Conservation (phyloP, 345 rosid genomes). For the Raphanus sativus region DNA sequence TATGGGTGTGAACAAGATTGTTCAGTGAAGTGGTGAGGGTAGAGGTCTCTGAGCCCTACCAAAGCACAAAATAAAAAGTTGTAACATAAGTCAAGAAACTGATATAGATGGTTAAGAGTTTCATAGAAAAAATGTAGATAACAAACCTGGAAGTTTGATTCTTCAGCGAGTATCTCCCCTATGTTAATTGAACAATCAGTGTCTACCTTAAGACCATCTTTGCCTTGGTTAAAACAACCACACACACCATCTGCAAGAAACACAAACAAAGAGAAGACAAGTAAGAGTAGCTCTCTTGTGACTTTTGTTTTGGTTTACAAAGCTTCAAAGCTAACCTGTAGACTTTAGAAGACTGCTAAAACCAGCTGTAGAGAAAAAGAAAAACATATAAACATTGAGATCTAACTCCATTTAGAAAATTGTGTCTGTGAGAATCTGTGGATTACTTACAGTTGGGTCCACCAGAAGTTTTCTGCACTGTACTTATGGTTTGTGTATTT, state of each 20-base stretch:
- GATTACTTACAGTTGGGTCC: conserved; percentile 19
- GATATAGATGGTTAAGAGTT: neutral
- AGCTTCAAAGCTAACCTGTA: conserved; percentile 26
- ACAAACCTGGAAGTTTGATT: conserved; percentile 25
- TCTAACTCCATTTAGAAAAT: neutral
- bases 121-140: neutral
- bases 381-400: conserved; percentile 14
- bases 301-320: conserved; percentile 1
- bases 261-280: conserved; percentile 14
- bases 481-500: conserved; percentile 14
- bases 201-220: conserved; percentile 33
- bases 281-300: conserved; percentile 9
- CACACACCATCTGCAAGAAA: conserved; percentile 36
- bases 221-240: conserved; percentile 34
- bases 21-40: conserved; percentile 29
- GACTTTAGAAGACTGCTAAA: conserved; percentile 29
- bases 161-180: conserved; percentile 30
- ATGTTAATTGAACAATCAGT: conserved; percentile 27
- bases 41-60: conserved; percentile 28
- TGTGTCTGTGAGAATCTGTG: neutral
- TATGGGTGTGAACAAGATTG: conserved; percentile 32
- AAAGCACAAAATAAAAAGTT: neutral
- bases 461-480: conserved; percentile 2
- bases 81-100: neutral
- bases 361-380: conserved; percentile 6